These are phyloP conservation scores for Sporothrix dimorphospora DNA, from an alignment of 2,329 filamentous ascomycete species.

Conservation along the genomic window DNA sequence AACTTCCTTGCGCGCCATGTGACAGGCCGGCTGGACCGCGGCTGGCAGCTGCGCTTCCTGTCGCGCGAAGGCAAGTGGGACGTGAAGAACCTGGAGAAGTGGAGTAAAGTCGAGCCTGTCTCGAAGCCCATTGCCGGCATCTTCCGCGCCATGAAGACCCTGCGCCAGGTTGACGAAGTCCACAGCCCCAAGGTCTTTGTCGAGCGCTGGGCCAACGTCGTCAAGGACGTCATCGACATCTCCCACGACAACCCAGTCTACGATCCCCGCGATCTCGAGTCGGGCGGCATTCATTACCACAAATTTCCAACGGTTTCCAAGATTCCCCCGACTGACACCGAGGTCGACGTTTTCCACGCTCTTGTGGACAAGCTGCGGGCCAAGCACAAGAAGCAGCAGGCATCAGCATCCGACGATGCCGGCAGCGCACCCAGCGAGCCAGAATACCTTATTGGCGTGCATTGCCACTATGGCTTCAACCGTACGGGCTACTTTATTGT, in stretches of 20 bases:
- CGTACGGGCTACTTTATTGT: slow-evolving; percentile 89
- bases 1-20: slow-evolving; percentile 77
- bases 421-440: neutral
- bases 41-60: slow-evolving; percentile 89
- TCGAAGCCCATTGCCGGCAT: slow-evolving; percentile 76
- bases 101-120: slow-evolving; percentile 78
- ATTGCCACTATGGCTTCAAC: slow-evolving; percentile 97
- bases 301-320: slow-evolving; percentile 94
- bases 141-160: slow-evolving; percentile 90
- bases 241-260: slow-evolving; percentile 90
- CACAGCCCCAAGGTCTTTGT: slow-evolving; percentile 79
- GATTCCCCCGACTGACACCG: slow-evolving; percentile 68
- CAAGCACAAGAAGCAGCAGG: slow-evolving; percentile 50
- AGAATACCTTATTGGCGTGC: slow-evolving; percentile 69
- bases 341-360: slow-evolving; percentile 58
- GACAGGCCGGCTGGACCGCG: slow-evolving; percentile 76
- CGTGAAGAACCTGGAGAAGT: slow-evolving; percentile 93
- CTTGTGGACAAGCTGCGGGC: slow-evolving; percentile 63
- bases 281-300: slow-evolving; percentile 70
- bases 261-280: slow-evolving; percentile 71
- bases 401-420: neutral
- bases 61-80: slow-evolving; percentile 95
- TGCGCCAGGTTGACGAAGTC: slow-evolving; percentile 82
- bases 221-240: slow-evolving; percentile 85
- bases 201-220: slow-evolving; percentile 64